Evolutionary conservation across 2,329 filamentous ascomycete species (phyloP), one percentile per base, ranked within the genome.

Genomic region (Triangularia verruculosa): DNA sequence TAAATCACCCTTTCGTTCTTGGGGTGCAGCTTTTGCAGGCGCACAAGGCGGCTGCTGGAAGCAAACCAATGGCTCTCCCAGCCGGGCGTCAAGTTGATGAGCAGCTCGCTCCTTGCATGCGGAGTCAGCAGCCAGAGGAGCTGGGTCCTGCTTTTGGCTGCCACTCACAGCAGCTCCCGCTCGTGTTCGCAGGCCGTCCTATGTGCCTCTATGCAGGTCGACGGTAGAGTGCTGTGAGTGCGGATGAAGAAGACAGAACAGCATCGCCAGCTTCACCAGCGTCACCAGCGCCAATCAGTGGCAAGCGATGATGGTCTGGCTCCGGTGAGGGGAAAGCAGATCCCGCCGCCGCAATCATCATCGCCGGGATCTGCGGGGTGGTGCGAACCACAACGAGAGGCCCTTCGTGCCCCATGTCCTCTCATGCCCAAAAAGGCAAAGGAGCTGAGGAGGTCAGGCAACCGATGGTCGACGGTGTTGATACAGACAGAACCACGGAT

Each of bases 1-100:
- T 24, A 28, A 54, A 54, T 54, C 39, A 17, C 22, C 57, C 57
- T 39, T 47, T 39, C 34, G 17, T 25, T 20, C 52, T 58, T 22
- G 34, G 54, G 17, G n/a, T 47, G 59, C 34, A 34, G 15, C 57
- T 65, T 57, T 62, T 67, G 32, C 62, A 57, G 60, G 62, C 63
- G 68, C 64, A 67, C 61, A 67, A 63, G 67, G 66, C 66, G 70
- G 66, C 64, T 68, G 64, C 66, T 70, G 63, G n/a, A 64, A 53
- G 61, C 67, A 68, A 61, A 59, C 65, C 66, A 70, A 70, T 69
- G 63, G 54, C 43, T 63, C 56, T 34, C 25, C 11, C 12, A 43
- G 62, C 56, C 62, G 64, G 62, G 65, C 64, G 61, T 65, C 60
- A 63, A 30, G 32, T 59, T 61, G 59, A 64, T 59, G 43, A 57